A percentile compares a stretch with the other conserved stretches of the same genome.
Conservation (phyloP, 2,329 filamentous ascomycete genomes). For the Clarireedia paspali region DNA sequence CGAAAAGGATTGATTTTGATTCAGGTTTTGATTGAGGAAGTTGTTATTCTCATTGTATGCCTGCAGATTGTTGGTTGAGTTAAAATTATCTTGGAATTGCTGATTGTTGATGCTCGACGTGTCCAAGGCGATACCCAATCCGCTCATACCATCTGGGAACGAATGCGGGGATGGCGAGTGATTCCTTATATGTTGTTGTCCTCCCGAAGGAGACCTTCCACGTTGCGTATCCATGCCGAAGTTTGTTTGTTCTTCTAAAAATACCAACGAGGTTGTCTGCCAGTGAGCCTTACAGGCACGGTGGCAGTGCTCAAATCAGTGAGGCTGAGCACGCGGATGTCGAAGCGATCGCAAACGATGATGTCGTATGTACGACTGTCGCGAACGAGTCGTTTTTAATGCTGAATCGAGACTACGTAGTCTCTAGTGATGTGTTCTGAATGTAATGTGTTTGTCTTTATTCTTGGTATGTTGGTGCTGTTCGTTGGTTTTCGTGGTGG, state of each 20-base stretch:
- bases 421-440: not conserved
- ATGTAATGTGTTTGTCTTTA: not conserved
- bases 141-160: conserved; percentile 39
- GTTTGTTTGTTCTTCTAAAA: conserved; percentile 31
- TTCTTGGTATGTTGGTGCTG: not conserved
- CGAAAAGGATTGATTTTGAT: conserved; percentile 29
- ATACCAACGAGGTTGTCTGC: conserved; percentile 4
- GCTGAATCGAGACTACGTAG: not conserved
- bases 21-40: conserved; percentile 39
- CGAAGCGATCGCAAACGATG: not conserved
- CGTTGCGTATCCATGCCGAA: conserved; percentile 46
- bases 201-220: conserved; percentile 55
- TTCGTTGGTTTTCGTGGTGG: not conserved
- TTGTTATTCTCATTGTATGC: conserved; percentile 34
- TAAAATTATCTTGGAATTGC: conserved; percentile 31
- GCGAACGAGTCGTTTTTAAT: not conserved
- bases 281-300: conserved; percentile 11
- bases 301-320: conserved; percentile 7
- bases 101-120: conserved; percentile 25
- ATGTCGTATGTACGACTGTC: not conserved
- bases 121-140: conserved; percentile 51
- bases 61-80: conserved; percentile 30
- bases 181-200: conserved; percentile 48
- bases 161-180: conserved; percentile 54
- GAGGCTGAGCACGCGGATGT: conserved; percentile 6